A percentile compares a stretch with the other conserved stretches of the same genome.
These are phyloP conservation scores for Schizonepeta tenuifolia DNA, from an alignment of 257 asterid species.

Conservation along the genomic window DNA sequence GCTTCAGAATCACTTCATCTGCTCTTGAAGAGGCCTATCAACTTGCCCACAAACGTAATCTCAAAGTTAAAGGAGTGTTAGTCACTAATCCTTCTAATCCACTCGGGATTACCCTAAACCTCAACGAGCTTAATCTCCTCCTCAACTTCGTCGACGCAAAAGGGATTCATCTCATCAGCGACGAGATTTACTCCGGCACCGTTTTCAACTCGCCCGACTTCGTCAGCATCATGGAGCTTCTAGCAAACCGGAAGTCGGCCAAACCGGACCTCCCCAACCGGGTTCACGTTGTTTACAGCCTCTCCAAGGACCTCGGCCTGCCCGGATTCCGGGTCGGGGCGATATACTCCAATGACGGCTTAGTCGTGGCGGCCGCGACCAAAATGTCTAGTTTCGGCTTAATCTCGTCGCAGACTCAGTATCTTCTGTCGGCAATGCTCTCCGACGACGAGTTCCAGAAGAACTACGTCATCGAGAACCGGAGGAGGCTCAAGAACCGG, in stretches of 20 bases:
- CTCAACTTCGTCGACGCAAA: slow-evolving; percentile 58
- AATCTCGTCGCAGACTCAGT: slow-evolving; percentile 82
- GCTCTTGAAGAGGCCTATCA: slow-evolving; percentile 69
- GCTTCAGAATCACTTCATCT: slow-evolving; percentile 65
- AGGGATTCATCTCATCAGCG: slow-evolving; percentile 75
- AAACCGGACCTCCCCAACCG: slow-evolving; percentile 49
- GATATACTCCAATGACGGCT: slow-evolving; percentile 61
- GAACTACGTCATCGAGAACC: slow-evolving; percentile 55
- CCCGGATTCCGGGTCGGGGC: slow-evolving; percentile 92
- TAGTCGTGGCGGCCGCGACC: slow-evolving; percentile 77
- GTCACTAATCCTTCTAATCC: slow-evolving; percentile 91
- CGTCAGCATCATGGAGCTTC: slow-evolving; percentile 69
- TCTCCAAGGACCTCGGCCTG: slow-evolving; percentile 88
- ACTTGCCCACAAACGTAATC: slow-evolving; percentile 59
- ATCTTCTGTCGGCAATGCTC: slow-evolving; percentile 67
- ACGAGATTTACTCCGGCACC: slow-evolving; percentile 84
- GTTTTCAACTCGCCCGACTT: slow-evolving; percentile 63
- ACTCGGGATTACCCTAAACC: slow-evolving; percentile 64
- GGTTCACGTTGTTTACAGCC: slow-evolving; percentile 79
- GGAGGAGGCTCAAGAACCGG: slow-evolving; percentile 54
- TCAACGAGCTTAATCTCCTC: slow-evolving; percentile 57
- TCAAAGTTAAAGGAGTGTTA: slow-evolving; percentile 74
- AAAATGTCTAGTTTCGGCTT: slow-evolving; percentile 91
- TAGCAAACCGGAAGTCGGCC: slow-evolving; percentile 39
- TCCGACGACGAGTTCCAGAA: slow-evolving; percentile 64